Evolutionary conservation across 2,329 filamentous ascomycete genomes (phyloP), one percentile per base, ranked within the genome.

Genomic region (Xylaria sp.): DNA sequence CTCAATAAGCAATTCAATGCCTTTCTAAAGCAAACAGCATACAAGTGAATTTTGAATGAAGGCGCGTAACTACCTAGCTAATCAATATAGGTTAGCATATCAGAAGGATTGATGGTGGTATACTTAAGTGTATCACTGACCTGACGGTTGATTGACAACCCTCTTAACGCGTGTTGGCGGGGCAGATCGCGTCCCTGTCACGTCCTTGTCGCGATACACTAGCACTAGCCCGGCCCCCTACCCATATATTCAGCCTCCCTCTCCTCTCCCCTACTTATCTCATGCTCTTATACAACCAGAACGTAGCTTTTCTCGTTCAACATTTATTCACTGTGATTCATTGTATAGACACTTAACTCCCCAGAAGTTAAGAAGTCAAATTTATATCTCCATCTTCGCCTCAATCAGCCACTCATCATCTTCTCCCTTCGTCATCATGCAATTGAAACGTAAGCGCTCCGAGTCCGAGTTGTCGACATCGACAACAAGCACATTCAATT

Each of bases 371-470:
- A 25, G 15, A 12, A 49, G n/a, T 48, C n/a, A 48, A 25, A 25
- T 55, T 25, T 15, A 55, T 8, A 18, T 46, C 41, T 46, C 18
- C 8, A 46, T 46, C 41, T 46, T 46, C 9, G 36, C 13, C 51
- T 31, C 23, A 25, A 39, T n/a, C 28, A 15, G 56, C 51, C 52
- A 20, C 39, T 41, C n/a, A 23, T 33, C 25, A 61, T 43, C 43
- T 1, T 36, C 6, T 54, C 28, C 6, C 25, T 7, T 20, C 39
- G 36, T 67, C 71, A 74, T 62, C 60, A 89, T 88, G 86, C 78
- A 84, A 31, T 80, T 89, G 76, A 91, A 91, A 78, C 88, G 89
- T 79, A 91, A 91, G 82, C 85, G 88, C 52, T 90, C 88, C 73
- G 83, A 86, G 64, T 87, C 86, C 25, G 87, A 89, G 76, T 81